Evolutionary conservation across 140 eudicot species (phyloP).

Genomic region (Flaveria floridana): DNA sequence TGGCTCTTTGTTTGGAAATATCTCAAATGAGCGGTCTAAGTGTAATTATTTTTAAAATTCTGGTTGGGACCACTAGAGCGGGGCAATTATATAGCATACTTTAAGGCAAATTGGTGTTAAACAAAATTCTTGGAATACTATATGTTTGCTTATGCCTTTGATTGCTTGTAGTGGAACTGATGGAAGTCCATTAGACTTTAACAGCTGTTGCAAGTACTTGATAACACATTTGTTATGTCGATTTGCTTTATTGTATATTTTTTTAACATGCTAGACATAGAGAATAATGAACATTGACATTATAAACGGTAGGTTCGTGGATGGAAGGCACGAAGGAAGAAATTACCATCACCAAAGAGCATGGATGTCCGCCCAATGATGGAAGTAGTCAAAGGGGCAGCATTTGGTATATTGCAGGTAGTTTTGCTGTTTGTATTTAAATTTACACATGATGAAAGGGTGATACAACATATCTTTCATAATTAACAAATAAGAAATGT

Average conservation of each 20-base stretch:
- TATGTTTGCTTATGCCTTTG: constrained; percentile 18
- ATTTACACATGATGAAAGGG: constrained; percentile 4
- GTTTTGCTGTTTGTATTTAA: constrained; percentile 14
- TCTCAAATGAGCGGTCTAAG: neutral
- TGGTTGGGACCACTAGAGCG: constrained; percentile 9
- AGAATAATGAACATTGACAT: constrained; percentile 18
- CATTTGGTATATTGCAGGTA: constrained; percentile 83
- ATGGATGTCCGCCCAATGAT: constrained; percentile 94
- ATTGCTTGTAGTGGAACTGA: neutral
- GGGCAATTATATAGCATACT: neutral
- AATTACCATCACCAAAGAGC: constrained; percentile 75
- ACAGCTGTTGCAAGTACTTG: constrained; percentile 6
- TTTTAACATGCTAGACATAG: neutral
- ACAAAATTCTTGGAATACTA: constrained; percentile 13
- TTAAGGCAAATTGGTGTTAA: constrained; percentile 11
- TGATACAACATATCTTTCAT: constrained; percentile 1
- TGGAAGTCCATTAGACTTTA: constrained; percentile 1
- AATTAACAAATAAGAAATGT: neutral
- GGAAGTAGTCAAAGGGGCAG: constrained; percentile 92
- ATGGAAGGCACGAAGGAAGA: constrained; percentile 78
- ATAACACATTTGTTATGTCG: neutral
- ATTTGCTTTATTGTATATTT: neutral
- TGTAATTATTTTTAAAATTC: neutral
- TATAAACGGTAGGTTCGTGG: constrained; percentile 59
- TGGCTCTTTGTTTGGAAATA: constrained; percentile 5